Conservation (phyloP, 2,329 filamentous ascomycete genomes). For the Plenodomus biglobosus region DNA sequence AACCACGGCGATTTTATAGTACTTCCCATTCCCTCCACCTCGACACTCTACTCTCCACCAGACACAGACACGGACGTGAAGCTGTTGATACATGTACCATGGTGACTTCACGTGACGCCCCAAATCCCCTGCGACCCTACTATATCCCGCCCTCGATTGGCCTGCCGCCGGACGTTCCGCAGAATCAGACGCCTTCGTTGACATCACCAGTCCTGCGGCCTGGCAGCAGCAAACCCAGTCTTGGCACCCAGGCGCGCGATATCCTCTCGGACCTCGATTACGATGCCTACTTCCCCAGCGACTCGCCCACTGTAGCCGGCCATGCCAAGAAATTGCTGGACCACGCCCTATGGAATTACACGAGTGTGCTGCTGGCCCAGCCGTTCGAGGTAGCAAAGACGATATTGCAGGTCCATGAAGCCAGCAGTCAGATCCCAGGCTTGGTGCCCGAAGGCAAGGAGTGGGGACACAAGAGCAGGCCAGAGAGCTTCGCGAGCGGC, state of each 20-base stretch:
- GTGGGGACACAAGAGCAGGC: slow-evolving; percentile 25
- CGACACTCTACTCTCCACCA: not conserved
- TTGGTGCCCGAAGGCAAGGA: slow-evolving; percentile 24
- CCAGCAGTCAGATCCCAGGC: slow-evolving; percentile 38
- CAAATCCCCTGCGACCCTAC: slow-evolving; percentile 69
- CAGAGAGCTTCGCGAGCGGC: slow-evolving; percentile 37
- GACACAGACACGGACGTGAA: no score
- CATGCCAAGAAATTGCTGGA: slow-evolving; percentile 77
- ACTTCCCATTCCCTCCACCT: not conserved
- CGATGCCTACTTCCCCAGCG: slow-evolving; percentile 78
- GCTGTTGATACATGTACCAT: slow-evolving; percentile 31
- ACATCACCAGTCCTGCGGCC: slow-evolving; percentile 38
- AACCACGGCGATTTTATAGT: no score
- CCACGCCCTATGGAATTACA: slow-evolving; percentile 88
- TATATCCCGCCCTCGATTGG: slow-evolving; percentile 71
- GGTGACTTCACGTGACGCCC: slow-evolving; percentile 50
- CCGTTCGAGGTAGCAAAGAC: slow-evolving; percentile 98
- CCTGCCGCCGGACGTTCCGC: slow-evolving; percentile 51
- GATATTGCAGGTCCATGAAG: slow-evolving; percentile 74
- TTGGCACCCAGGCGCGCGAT: slow-evolving; percentile 71
- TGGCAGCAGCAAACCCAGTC: slow-evolving; percentile 50
- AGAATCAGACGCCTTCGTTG: slow-evolving; percentile 32
- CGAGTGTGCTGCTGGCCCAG: slow-evolving; percentile 83
- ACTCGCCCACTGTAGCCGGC: slow-evolving; percentile 68
- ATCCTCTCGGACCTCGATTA: slow-evolving; percentile 91